phyloP scores from a whole-genome alignment of 768 basidiomycete genomes.

The Brasilioporus rufonigricans region DNA sequence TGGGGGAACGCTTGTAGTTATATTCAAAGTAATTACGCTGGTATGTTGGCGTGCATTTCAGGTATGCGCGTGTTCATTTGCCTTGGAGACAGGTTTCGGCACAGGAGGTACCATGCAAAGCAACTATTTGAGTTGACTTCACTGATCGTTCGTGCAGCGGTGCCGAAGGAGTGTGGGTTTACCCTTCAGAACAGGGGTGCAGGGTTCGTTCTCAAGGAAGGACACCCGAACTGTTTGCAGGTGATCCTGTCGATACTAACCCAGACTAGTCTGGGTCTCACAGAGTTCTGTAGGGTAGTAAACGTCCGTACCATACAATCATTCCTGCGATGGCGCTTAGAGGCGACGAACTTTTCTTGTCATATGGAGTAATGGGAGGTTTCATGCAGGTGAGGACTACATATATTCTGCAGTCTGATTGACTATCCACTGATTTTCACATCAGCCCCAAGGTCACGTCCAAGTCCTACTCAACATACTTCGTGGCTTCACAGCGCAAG shows the following conservation, averaged over 20 bases:
- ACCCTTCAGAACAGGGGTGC: constrained; percentile 93
- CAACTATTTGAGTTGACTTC: neutral
- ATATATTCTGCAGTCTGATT: neutral
- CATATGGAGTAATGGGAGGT: constrained; percentile 90
- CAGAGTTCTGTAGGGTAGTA: constrained; percentile 55
- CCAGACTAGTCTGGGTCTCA: neutral
- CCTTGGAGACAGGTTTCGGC: constrained; percentile 65
- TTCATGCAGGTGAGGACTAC: constrained; percentile 69
- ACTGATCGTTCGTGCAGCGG: constrained; percentile 44
- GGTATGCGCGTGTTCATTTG: neutral
- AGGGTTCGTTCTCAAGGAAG: constrained; percentile 75
- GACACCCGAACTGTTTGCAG: constrained; percentile 82
- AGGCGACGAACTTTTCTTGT: constrained; percentile 79
- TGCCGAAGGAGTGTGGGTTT: constrained; percentile 94
- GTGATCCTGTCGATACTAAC: constrained; percentile 34
- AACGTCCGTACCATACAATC: constrained; percentile 91
- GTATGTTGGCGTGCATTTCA: constrained; percentile 34
- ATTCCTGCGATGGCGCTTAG: constrained; percentile 85
- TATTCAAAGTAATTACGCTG: constrained; percentile 87
- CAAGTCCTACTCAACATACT: constrained; percentile 92
- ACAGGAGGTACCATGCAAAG: constrained; percentile 58
- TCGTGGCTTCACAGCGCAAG: constrained; percentile 83
- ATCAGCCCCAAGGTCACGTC: constrained; percentile 90
- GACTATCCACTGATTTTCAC: neutral
- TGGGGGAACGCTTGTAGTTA: constrained; percentile 90